Conservation (phyloP, 139 green algal species). For the Haematococcus sp. region DNA sequence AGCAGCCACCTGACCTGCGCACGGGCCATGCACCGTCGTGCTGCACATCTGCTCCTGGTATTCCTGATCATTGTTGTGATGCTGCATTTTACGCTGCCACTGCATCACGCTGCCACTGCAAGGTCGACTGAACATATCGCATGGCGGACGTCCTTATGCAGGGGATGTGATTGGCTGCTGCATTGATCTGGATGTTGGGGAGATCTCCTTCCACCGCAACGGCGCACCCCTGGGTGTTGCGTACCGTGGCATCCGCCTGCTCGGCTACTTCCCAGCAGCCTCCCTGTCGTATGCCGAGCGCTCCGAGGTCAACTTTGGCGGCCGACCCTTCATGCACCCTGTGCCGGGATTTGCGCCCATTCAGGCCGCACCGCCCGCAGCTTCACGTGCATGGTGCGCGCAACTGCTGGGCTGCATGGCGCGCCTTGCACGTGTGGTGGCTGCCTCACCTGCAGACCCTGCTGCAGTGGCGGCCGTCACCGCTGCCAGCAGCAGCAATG, state of each 20-base stretch:
- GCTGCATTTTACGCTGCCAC: too few species aligned
- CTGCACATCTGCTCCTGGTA: too few species aligned
- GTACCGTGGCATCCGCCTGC: conserved; percentile 57
- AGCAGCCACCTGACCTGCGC: too few species aligned
- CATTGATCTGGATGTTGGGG: conserved; percentile 80
- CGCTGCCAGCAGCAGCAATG: neutral
- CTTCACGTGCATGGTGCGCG: neutral
- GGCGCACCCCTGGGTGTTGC: conserved; percentile 76
- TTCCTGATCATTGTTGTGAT: too few species aligned
- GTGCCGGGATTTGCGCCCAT: conserved; percentile 69
- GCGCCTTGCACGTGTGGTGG: conserved; percentile 44
- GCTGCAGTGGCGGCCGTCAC: neutral
- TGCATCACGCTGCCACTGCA: too few species aligned
- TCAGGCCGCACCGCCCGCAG: conserved; percentile 40
- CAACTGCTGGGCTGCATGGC: conserved; percentile 63
- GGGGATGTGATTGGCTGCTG: conserved; percentile 88
- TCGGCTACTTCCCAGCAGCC: conserved; percentile 85
- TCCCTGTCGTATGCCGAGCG: conserved; percentile 76
- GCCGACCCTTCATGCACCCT: conserved; percentile 70
- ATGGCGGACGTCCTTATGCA: neutral
- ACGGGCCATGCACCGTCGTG: too few species aligned
- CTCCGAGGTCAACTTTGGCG: conserved; percentile 82
- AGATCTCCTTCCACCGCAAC: conserved; percentile 84
- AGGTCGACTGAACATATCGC: too few species aligned
- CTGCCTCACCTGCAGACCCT: conserved; percentile 1